Evolutionary conservation across 140 eudicot species (phyloP).

Genomic region (Senecio squalidus): DNA sequence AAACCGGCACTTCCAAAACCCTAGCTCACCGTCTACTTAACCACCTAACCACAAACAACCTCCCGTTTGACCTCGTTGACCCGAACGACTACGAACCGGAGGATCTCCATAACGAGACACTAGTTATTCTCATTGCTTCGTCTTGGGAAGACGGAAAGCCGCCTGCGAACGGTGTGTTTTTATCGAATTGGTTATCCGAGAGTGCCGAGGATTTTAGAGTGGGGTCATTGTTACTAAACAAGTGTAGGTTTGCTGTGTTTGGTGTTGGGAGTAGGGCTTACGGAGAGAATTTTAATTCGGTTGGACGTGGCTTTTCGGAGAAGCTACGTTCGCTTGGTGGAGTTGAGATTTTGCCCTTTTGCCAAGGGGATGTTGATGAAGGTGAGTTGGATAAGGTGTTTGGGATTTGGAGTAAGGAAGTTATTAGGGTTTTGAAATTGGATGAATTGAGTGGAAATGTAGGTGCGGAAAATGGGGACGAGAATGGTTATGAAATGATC

Average conservation of each 20-base stretch:
- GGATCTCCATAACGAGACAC: slow-evolving; percentile 58
- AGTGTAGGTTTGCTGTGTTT: slow-evolving; percentile 64
- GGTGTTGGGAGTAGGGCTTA: slow-evolving; percentile 81
- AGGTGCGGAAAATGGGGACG: not conserved
- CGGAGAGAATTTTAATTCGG: slow-evolving; percentile 57
- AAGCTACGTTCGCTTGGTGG: slow-evolving; percentile 64
- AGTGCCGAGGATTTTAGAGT: slow-evolving; percentile 90
- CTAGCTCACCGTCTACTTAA: slow-evolving; percentile 66
- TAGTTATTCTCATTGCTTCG: slow-evolving; percentile 61
- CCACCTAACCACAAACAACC: slow-evolving; percentile 27
- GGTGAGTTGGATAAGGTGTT: slow-evolving; percentile 65
- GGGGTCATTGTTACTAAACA: slow-evolving; percentile 56
- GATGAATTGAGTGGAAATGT: slow-evolving; percentile 40
- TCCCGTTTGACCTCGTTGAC: slow-evolving; percentile 63
- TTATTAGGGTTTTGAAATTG: slow-evolving; percentile 49
- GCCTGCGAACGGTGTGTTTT: slow-evolving; percentile 58
- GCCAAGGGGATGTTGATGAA: slow-evolving; percentile 88
- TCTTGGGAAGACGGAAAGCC: slow-evolving; percentile 85
- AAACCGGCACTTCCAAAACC: slow-evolving; percentile 73
- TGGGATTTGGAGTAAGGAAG: slow-evolving; percentile 60
- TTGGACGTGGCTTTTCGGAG: slow-evolving; percentile 43
- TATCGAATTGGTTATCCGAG: slow-evolving; percentile 74
- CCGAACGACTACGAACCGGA: slow-evolving; percentile 75
- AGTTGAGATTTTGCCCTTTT: slow-evolving; percentile 49
- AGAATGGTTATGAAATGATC: too few relatives aligned